Conservation (phyloP, 2,329 filamentous ascomycete genomes). For the Aspergillus floridensis region DNA sequence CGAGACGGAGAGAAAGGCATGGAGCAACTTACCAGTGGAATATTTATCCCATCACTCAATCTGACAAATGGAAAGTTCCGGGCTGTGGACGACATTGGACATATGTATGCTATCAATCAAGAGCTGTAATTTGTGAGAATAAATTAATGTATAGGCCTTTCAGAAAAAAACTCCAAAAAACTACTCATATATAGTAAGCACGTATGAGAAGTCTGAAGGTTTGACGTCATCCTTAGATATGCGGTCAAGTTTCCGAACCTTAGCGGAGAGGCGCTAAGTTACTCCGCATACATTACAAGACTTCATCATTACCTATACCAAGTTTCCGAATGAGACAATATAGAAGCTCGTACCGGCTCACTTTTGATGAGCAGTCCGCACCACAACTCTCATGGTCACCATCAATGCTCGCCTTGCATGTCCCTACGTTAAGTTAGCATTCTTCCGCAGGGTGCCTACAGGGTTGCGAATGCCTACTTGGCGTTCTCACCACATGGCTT, state of each 20-base stretch:
- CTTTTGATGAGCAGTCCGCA: not conserved
- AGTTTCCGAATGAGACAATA: no score
- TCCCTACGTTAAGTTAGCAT: slow-evolving; percentile 20
- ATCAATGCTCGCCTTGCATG: not conserved
- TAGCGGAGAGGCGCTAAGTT: not conserved
- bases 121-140: no score
- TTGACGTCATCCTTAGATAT: not conserved
- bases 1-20: not conserved
- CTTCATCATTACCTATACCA: not conserved
- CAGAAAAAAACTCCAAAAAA: no score
- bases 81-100: not conserved
- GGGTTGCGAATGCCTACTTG: slow-evolving; percentile 18
- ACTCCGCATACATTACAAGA: not conserved
- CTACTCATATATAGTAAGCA: not conserved
- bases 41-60: slow-evolving; percentile 56
- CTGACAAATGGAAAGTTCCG: slow-evolving; percentile 35
- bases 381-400: slow-evolving; percentile 7
- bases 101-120: not conserved
- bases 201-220: not conserved
- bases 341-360: not conserved
- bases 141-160: no score
- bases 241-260: not conserved
- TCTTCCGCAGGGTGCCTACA: slow-evolving; percentile 16
- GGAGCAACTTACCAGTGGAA: slow-evolving; percentile 51
- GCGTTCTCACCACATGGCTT: slow-evolving; percentile 47